Evolutionary conservation across 139 green algal species (phyloP), one percentile per base, ranked within the genome.

Genomic region (Nannochloris sp.): DNA sequence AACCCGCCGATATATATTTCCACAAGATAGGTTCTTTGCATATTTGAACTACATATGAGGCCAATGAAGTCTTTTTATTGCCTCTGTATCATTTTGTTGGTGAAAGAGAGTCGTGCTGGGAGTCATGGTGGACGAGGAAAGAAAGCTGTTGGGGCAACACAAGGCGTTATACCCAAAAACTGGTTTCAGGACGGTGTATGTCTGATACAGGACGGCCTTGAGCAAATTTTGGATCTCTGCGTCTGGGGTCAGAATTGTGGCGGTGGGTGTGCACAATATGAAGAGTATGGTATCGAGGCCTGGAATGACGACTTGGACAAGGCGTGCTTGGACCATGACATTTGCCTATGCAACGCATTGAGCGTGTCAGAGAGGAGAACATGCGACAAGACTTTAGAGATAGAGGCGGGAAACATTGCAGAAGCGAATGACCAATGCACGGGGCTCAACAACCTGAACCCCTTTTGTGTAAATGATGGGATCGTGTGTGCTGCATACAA

Each of bases 301-400:
- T 50, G 44, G 44, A 18, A 50, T 50, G 44, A 50, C 5, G 44
- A 50, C 3, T 50, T 50, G 5, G 44, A 50, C 44, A 50, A 50
- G 44, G 44, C 44, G 16, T 50, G 44, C 44, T 50, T 50, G 44
- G 44, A 50, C 15, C 44, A 50, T 50, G 44, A 50, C 44, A 50
- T 19, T 15, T 50, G 44, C 44, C 0, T 50, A 50, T 50, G 44
- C 44, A 18, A 15, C 4, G 44, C 44, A 19, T 15, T 19, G 16
- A 50, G 44, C 5, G 16, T 50, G 5, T 50, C 44, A 19, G 44
- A 50, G 16, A 50, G 14, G 44, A 50, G 16, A 6, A 18, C 44
- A 50, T 50, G 44, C 5, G 44, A 50, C 44, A 18, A 50, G 14
- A 50, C 4, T 18, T 50, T 50, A 50, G 44, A 19, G 15, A 18